Conservation (phyloP, 179 eudicot genomes). For the Beta macrorhiza region DNA sequence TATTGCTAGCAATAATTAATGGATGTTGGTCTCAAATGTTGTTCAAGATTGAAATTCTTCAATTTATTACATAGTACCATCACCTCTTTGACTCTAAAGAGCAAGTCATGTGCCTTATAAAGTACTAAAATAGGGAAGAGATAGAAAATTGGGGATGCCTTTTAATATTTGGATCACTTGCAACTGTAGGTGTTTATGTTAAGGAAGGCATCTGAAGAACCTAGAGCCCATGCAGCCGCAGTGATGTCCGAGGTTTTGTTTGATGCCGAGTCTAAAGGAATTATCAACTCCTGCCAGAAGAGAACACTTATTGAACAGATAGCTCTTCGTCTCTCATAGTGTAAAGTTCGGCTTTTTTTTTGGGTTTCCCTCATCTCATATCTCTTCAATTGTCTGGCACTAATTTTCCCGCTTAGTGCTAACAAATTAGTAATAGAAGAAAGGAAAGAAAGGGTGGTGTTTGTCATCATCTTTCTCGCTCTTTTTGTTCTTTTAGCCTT, state of each 20-base stretch:
- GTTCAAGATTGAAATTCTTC: background rate
- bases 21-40: background rate
- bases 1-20: background rate
- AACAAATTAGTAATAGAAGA: slow-evolving; percentile 17
- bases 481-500: slow-evolving; percentile 1
- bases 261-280: slow-evolving; percentile 74
- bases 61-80: background rate
- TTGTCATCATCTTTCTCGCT: background rate
- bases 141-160: background rate
- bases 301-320: slow-evolving; percentile 68
- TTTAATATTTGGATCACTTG: slow-evolving; percentile 9
- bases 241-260: slow-evolving; percentile 75
- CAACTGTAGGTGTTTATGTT: slow-evolving; percentile 65
- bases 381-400: background rate
- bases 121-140: background rate
- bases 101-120: background rate
- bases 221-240: slow-evolving; percentile 73
- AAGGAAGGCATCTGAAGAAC: slow-evolving; percentile 66
- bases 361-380: background rate
- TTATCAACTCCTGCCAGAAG: slow-evolving; percentile 70
- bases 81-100: background rate
- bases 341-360: background rate
- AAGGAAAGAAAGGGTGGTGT: background rate
- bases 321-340: slow-evolving; percentile 77
- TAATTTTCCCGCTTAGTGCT: slow-evolving; percentile 31